phyloP scores from a whole-genome alignment of 225 moss, liverwort and hornwort species.

The Sphagnum contortum region DNA sequence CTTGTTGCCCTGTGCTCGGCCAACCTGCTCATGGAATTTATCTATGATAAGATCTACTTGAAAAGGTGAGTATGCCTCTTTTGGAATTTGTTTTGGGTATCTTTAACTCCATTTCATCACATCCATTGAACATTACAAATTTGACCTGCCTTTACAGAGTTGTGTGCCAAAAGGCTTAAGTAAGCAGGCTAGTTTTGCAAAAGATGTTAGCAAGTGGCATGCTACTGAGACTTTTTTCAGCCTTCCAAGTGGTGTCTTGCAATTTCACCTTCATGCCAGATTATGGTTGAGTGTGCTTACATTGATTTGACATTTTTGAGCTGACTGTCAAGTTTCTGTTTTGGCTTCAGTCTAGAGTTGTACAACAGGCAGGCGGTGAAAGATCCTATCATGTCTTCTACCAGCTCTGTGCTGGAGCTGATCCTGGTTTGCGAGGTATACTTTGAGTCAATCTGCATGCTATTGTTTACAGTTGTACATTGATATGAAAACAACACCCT shows the following conservation, averaged over 20 bases:
- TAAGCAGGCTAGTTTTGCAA: no score
- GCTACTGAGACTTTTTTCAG: no score
- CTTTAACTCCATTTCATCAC: no score
- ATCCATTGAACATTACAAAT: no score
- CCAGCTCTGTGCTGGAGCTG: constrained; percentile 98
- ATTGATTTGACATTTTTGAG: neutral
- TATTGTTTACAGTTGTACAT: no score
- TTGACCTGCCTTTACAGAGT: no score
- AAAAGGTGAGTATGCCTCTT: constrained; percentile 48
- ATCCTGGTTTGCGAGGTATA: constrained; percentile 57
- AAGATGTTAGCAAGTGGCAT: no score
- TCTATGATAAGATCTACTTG: constrained; percentile 67
- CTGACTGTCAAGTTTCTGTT: constrained; percentile 2
- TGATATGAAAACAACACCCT: no score
- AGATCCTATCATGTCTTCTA: constrained; percentile 96
- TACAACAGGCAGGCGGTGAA: constrained; percentile 87
- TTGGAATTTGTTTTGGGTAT: neutral
- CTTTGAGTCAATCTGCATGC: no score
- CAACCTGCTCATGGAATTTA: constrained; percentile 7
- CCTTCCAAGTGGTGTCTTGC: neutral
- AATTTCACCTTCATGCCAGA: neutral
- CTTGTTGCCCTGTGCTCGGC: constrained; percentile 11
- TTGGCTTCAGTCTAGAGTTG: constrained; percentile 83
- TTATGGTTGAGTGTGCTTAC: neutral
- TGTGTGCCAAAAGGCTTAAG: no score